Conservation (phyloP, 345 rosid species). For the Brassica nigra region DNA sequence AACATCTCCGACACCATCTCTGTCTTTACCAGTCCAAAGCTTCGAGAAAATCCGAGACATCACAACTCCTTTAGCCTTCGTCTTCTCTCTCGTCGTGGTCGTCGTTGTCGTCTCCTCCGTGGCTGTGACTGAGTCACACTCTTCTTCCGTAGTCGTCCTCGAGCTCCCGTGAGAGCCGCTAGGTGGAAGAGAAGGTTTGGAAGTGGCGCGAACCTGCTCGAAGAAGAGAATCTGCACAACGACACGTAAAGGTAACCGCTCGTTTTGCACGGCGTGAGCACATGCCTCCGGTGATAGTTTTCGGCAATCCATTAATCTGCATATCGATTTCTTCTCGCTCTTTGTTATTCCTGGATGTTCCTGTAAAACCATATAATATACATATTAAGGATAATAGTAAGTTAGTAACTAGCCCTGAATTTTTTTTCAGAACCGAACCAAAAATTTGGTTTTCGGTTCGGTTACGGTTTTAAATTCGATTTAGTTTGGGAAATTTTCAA, state of each 20-base stretch:
- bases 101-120: constrained; percentile 48
- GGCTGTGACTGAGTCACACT: constrained; percentile 67
- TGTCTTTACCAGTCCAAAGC: constrained; percentile 68
- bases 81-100: constrained; percentile 37
- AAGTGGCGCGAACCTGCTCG: constrained; percentile 66
- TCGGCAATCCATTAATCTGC: constrained; percentile 68
- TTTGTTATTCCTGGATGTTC: too few species aligned
- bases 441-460: too few species aligned
- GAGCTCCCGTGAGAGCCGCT: constrained; percentile 85
- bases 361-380: too few species aligned
- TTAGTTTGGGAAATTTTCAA: too few species aligned
- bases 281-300: constrained; percentile 79
- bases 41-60: constrained; percentile 61
- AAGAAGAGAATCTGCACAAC: constrained; percentile 91
- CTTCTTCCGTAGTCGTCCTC: constrained; percentile 82
- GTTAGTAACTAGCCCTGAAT: too few species aligned
- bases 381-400: too few species aligned
- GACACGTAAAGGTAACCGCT: constrained; percentile 77
- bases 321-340: too few species aligned
- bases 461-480: too few species aligned
- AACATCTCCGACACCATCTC: constrained; percentile 51
- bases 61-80: constrained; percentile 58
- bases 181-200: constrained; percentile 44
- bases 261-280: constrained; percentile 86
- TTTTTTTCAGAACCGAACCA: too few species aligned